These are phyloP conservation scores for Helotiales sp. DNA, from an alignment of 2,329 filamentous ascomycete genomes.

Conservation along the genomic window DNA sequence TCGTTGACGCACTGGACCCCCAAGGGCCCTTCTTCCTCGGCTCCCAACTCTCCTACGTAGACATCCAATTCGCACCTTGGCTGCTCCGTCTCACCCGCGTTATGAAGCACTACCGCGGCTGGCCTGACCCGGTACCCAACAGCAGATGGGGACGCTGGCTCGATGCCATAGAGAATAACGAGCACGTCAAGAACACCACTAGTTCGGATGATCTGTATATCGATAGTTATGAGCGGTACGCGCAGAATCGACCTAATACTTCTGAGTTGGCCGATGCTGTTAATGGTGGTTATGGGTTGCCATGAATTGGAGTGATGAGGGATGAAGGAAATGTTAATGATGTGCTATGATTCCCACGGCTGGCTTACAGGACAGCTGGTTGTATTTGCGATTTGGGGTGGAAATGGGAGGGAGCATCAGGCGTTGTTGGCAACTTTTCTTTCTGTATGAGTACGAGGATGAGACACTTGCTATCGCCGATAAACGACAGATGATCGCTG, in stretches of 20 bases:
- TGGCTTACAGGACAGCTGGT: not conserved
- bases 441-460: no score
- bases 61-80: constrained; percentile 49
- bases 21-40: constrained; percentile 46
- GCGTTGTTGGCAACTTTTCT: not conserved
- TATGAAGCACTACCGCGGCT: constrained; percentile 47
- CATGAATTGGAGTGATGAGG: constrained; percentile 16
- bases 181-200: constrained; percentile 46
- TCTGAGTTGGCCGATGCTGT: constrained; percentile 63
- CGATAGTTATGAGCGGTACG: constrained; percentile 73
- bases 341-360: not conserved
- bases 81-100: constrained; percentile 46
- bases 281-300: constrained; percentile 54
- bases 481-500: no score
- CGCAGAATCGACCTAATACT: constrained; percentile 63
- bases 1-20: constrained; percentile 45
- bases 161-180: constrained; percentile 46
- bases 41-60: constrained; percentile 44
- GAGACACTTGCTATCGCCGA: no score
- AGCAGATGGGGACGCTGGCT: constrained; percentile 47
- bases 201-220: constrained; percentile 61
- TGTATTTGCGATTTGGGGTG: no score
- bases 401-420: not conserved
- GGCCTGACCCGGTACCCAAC: constrained; percentile 44
- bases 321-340: not conserved